These are phyloP conservation scores for Rhamnella rubrinervis DNA, from an alignment of 331 rosid genomes.

Conservation along the genomic window DNA sequence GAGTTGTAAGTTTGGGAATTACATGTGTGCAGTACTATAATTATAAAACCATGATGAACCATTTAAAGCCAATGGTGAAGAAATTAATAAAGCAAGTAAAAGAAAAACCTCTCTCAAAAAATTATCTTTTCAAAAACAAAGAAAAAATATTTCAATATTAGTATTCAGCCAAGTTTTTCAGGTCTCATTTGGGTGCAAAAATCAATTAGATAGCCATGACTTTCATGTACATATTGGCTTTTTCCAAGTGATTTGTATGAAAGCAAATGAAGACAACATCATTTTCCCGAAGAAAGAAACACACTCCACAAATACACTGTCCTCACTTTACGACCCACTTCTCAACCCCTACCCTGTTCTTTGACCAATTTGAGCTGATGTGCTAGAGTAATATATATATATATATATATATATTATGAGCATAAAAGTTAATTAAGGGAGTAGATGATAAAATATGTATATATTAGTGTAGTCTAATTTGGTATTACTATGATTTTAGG, in stretches of 20 bases:
- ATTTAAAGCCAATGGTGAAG: slow-evolving; percentile 18
- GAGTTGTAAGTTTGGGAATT: slow-evolving; percentile 13
- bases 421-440: no score
- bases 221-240: slow-evolving; percentile 20
- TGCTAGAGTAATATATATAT: no score
- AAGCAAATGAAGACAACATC: slow-evolving; percentile 52
- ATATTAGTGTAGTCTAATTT: no score
- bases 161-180: slow-evolving; percentile 18
- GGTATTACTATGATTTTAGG: no score
- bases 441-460: no score
- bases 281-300: slow-evolving; percentile 43
- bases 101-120: slow-evolving; percentile 12
- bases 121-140: no score
- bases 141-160: slow-evolving; percentile 28
- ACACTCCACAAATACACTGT: slow-evolving; percentile 22
- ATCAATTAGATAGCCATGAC: slow-evolving; percentile 15
- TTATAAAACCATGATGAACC: slow-evolving; percentile 13
- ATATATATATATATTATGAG: no score
- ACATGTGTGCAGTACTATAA: slow-evolving; percentile 17
- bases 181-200: slow-evolving; percentile 21
- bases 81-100: slow-evolving; percentile 13
- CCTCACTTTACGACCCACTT: slow-evolving; percentile 36
- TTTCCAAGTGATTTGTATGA: slow-evolving; percentile 22
- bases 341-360: slow-evolving; percentile 34
- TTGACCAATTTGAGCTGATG: slow-evolving; percentile 34